Percentiles rank a stretch among this genome's conserved stretches.
Conservation (phyloP, 192 early-diverging fungal genomes). For the Entomortierella lignicola region DNA sequence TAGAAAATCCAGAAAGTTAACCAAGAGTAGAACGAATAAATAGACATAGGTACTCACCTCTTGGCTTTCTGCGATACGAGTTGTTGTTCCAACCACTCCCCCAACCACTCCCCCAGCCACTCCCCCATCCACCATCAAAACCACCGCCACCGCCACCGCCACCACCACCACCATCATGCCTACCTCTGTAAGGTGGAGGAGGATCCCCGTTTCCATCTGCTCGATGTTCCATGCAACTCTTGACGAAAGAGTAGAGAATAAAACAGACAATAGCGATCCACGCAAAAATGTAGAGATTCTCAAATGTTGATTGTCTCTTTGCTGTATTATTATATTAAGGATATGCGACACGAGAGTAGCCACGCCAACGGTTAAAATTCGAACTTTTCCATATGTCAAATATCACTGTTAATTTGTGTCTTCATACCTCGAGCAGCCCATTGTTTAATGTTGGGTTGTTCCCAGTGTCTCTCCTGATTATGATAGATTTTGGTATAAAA, state of each 20-base stretch:
- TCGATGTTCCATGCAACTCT: conserved; percentile 10
- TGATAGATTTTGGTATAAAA: conserved; percentile 22
- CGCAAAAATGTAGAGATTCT: conserved; percentile 14
- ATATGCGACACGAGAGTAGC: too few species aligned
- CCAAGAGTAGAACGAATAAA: too few species aligned
- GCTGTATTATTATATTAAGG: neutral
- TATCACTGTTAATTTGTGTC: too few species aligned
- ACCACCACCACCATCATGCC: conserved; percentile 13
- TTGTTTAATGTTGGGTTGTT: conserved; percentile 9
- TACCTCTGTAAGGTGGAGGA: conserved; percentile 46
- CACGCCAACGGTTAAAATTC: too few species aligned
- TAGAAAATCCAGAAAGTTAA: too few species aligned
- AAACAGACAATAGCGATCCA: conserved; percentile 31
- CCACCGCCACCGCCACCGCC: conserved; percentile 24
- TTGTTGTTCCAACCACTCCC: conserved; percentile 3
- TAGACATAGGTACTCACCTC: conserved; percentile 12
- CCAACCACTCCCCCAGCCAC: conserved; percentile 31
- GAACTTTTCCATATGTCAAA: too few species aligned
- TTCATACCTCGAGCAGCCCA: conserved; percentile 26
- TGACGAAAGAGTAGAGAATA: conserved; percentile 29
- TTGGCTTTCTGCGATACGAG: conserved; percentile 9
- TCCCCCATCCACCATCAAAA: conserved; percentile 8
- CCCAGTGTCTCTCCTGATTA: neutral
- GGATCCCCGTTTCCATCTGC: conserved; percentile 7
- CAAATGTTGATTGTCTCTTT: conserved; percentile 23